Evolutionary conservation across 2,329 filamentous ascomycete species (phyloP), one percentile per base, ranked within the genome.

Genomic region (Dactylellina drechsleri): DNA sequence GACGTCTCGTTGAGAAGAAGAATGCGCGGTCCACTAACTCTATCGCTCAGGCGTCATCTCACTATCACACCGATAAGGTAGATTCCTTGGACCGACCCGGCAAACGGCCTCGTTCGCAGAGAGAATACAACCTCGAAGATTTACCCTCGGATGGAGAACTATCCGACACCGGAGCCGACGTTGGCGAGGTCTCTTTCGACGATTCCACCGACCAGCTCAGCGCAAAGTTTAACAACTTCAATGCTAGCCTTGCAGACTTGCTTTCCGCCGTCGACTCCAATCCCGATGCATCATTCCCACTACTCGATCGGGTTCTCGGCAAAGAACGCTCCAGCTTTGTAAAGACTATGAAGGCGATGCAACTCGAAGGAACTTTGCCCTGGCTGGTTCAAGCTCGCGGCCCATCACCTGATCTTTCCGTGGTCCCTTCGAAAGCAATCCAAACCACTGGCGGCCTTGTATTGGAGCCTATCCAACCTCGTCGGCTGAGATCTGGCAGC

Each of bases 301-400:
- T 77, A 20, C 66, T 77, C 26, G 76, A 77, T 47, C 47, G 56
- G 41, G 56, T 68, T 16, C 60, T 79, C 26, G 76, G 78, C 36
- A 67, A 77, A 26, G 70, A 78, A 36, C 66, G 76, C 31, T 76
- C 76, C 31, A 78, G 76, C 36, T 78, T 78, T 41, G 59, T 79
- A 50, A 68, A 79, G 7, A 82, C 81, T 77, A 85, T 86, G 80
- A 85, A 85, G 71, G 83, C 84, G 79, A 86, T 85, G 79, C 85
- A 86, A 28, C 81, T 81, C 47, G 82, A 80, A 67, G 83, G 77
- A 10, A 72, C 77, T n/a, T 57, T 79, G 12, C 64, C 75, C 8
- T 79, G 77, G 77, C 62, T 79, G 0, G 43, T 56, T 53, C 52
- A 68, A 2, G 26, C 53, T 57, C 41, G 61, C 41, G 28, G 15